Base-by-base conservation (phyloP, 1,139 yeast species). In the Blastobotrys petasosporus region DNA sequence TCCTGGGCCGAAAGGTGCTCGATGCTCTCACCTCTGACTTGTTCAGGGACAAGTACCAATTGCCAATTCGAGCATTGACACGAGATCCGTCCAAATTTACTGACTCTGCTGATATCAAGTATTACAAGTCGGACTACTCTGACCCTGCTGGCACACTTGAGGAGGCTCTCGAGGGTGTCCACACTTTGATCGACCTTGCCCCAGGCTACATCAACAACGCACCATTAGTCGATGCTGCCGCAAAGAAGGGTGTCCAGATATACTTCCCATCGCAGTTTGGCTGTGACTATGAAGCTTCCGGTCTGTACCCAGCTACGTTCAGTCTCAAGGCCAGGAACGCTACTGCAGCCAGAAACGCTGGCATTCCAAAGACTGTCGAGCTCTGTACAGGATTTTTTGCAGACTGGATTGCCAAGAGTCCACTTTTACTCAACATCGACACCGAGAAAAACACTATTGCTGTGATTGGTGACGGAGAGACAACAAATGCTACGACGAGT, bases 261-360 rank as follows among this genome's bases (percentile, higher is more conserved):
- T 79, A 71, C 62, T 71, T 80, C 47, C 82, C 85, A 31, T 74
- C 84, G 3, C 84, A 79, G 56, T 80, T 76, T 55, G 86, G 86
- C 37, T 57, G 66, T 31, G 78, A 77, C 44, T 50, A 70, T 33
- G 23, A 16, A 3, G 20, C 20, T 4, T 32, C 28, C 20, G 15
- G 12, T 11, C 9, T 32, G 10, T 42, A 31, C 41, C 28, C 52
- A 6, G 36, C 37, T 17, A 13, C 31, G 15, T 42, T 11, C 33
- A 11, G 12, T 6, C 15, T 25, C 31, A 40, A 32, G 23, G 23
- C 7, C 7, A n/a, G 20, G 10, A 6, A n/a, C 3, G 20, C 16
- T 32, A 13, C 25, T 7, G 32, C 6, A 32, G 33, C 33, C 32
- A 37, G 10, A 32, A 20, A 13, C 17, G 8, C 20, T 6, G 15